These are phyloP conservation scores for Abrus pulchellus DNA, from an alignment of 306 rosid genomes.

Conservation along the genomic window DNA sequence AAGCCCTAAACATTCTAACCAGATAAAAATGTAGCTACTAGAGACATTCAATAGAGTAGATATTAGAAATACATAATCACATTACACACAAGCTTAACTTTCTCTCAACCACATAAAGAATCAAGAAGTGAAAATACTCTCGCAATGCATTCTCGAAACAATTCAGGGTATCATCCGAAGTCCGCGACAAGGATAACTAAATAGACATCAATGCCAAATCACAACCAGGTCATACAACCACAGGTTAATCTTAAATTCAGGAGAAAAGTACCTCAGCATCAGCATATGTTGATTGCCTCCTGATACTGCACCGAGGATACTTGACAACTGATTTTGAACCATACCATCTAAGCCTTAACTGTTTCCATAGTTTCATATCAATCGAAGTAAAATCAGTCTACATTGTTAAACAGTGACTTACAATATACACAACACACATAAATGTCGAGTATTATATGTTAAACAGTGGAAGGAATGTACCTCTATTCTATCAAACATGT, in stretches of 20 bases:
- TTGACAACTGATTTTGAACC: constrained; percentile 86
- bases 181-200: background rate
- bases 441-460: background rate
- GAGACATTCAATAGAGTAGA: constrained; percentile 12
- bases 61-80: constrained; percentile 1
- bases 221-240: background rate
- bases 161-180: background rate
- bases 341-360: constrained; percentile 83
- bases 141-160: background rate
- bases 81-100: constrained; percentile 17
- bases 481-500: constrained; percentile 94
- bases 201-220: background rate
- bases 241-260: background rate
- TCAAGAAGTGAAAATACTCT: background rate
- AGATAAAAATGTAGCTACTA: constrained; percentile 11
- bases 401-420: background rate
- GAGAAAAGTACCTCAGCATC: constrained; percentile 87
- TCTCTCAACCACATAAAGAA: constrained; percentile 14
- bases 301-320: constrained; percentile 87
- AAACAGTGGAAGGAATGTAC: constrained; percentile 41
- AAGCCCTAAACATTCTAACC: constrained; percentile 34
- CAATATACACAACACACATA: background rate
- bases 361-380: constrained; percentile 40
- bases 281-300: constrained; percentile 84
- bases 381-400: background rate